Evolutionary conservation across 768 basidiomycete species (phyloP), one percentile per base, ranked within the genome.

Genomic region (Leccinum longicurvipes): DNA sequence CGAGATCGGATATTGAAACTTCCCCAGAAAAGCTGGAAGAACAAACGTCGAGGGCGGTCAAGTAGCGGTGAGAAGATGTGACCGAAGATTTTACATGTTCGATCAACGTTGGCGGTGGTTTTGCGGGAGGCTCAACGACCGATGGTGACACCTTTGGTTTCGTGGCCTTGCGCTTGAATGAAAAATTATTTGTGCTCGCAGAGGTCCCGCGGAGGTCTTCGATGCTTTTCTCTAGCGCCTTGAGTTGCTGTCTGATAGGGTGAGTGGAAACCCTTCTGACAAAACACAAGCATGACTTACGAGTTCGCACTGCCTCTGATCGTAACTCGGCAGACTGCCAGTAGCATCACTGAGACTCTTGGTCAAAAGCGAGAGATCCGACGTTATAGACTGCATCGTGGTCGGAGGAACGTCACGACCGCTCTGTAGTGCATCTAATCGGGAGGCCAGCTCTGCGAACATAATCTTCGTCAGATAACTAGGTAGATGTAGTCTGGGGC

Each of bases 281-380:
- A 21, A 24, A n/a, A 28, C 5, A 51, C 36, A 36, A n/a, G 19
- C 28, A 41, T 21, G 24, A 74, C 83, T 52, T 61, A 90, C 89
- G 63, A 75, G 71, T 67, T 87, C 86, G 64, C 79, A 87, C 63
- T 84, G 85, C 52, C 85, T 79, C 64, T 87, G 89, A 68, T 91
- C 88, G 64, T 89, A 90, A 36, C 79, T 74, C 4, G 89, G 86
- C 45, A 93, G 72, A 55, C 79, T 82, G 7, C 79, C 78, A 9
- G 81, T 82, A 6, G 85, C 88, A 65, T 85, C 86, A 6, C 77
- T 74, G 17, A 92, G 76, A 23, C 74, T 75, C 63, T 85, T 91
- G 44, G 82, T 76, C 44, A 90, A 68, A 56, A 79, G 82, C 4
- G 84, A 79, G 19, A 86, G 68, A 41, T 82, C 80, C 9, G 74